Evolutionary conservation across 805 yeast genomes (phyloP), one percentile per base, ranked within the genome.

Genomic region (Kodamaea neixiangensis): DNA sequence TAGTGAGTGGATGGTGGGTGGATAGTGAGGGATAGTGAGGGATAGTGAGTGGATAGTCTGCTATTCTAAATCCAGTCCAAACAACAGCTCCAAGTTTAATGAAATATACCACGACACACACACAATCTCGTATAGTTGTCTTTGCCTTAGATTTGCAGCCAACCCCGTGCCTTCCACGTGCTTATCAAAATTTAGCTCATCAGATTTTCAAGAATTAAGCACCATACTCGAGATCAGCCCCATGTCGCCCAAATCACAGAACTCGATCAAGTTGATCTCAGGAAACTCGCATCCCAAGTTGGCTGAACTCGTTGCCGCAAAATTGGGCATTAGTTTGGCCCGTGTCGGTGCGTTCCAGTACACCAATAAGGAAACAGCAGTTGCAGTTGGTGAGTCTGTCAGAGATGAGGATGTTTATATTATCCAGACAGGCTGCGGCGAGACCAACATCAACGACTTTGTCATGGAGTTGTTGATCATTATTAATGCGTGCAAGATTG

Each of bases 401-500:
- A 81, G 97, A 69, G 97, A 91, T 63, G 96, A 91, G 64, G 97
- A 90, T 61, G 92, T 89, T 9, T 89, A 83, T 64, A 85, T 88
- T 50, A 75, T 88, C 47, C 97, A 90, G 65, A 89, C 93, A 1
- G 96, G 96, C 29, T 81, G 85, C 58, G 96, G 96, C 43, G 86
- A 81, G 47, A 79, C 75, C 34, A 75, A 75, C 51, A 80, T 94
- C 52, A 93, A 93, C 67, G 97, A 92, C 67, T 79, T 84, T 56
- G 77, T 93, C 47, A 82, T 93, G 85, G 99, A 94, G 66, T 73
- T 93, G 43, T 77, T 94, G 53, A 85, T 93, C 53, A 85, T 93
- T 85, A 84, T 93, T 57, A 91, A 90, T 68, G 98, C 98, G 13
- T 91, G 97, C 72, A 87, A 86, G 62, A 84, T 92, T n/a, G 98